Base-by-base conservation (phyloP, 1,284 basidiomycete species). In the Wolfiporia cocos region DNA sequence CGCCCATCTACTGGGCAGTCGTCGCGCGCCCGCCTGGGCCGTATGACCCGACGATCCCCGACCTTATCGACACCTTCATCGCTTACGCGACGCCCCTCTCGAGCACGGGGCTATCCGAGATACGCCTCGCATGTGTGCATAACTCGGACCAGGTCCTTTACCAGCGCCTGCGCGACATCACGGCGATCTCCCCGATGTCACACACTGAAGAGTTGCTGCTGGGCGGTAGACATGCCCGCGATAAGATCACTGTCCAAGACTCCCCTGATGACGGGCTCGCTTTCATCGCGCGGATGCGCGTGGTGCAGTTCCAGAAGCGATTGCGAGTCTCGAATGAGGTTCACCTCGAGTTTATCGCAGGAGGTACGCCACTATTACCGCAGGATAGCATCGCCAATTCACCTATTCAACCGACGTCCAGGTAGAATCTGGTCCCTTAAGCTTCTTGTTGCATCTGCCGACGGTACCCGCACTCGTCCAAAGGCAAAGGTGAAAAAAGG, bases 1-100 rank as follows among this genome's bases (percentile, higher is more conserved):
- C 76, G 0, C 75, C 81, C 0, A 53, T 86, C 1, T 85, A 85
- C 48, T 86, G 83, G 83, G 76, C 75, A 0, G 76, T 86, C 47
- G 58, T 86, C 21, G 83, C 57, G 36, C 55, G 57, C 18, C 50
- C 56, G 7, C 22, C 48, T 20, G 37, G 22, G 21, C 7, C 18
- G 21, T 29, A 47, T 62, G 3, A 57, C 63, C 10, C 62, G 11
- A 20, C 34, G 26, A 11, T 34, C 21, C 29, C 46, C 9, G 36
- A 58, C 48, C 61, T 81, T n/a, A 57, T 80, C 7, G 66, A 68
- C 6, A 59, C 69, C 0, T 61, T 87, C 20, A 63, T 87, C 35
- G 63, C 69, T 2, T 67, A 73, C 39, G 73, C 79, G 0, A 64
- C 68, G 0, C 82, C 83, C 1, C 62, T 86, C 7, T 67, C 61